Evolutionary conservation across 2,329 filamentous ascomycete genomes (phyloP).

Genomic region (Peltaster fructicola): DNA sequence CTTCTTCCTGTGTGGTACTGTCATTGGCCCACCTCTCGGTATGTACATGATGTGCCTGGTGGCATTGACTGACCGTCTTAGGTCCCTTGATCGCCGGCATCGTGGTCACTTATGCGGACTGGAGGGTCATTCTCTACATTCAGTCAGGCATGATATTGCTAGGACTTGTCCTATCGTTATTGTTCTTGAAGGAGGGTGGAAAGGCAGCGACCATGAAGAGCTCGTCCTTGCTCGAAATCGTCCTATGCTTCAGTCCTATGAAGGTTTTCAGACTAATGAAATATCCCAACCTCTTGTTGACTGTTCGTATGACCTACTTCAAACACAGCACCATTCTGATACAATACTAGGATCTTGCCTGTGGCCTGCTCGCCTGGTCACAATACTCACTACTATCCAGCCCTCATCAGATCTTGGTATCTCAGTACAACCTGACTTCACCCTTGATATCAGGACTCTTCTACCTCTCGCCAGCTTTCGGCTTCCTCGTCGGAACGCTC

Average conservation of each 20-base stretch:
- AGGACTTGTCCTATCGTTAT: slow-evolving; percentile 39
- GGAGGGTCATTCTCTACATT: slow-evolving; percentile 62
- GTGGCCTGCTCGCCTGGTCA: slow-evolving; percentile 50
- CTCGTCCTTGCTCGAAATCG: slow-evolving; percentile 29
- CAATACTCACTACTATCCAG: slow-evolving; percentile 48
- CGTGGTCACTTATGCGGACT: slow-evolving; percentile 53
- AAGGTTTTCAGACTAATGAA: slow-evolving; percentile 42
- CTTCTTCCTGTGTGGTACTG: slow-evolving; percentile 48
- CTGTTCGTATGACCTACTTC: neutral
- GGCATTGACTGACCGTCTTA: too few species aligned
- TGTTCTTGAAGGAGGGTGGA: slow-evolving; percentile 43
- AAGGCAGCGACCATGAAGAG: slow-evolving; percentile 16
- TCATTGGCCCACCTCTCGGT: slow-evolving; percentile 52
- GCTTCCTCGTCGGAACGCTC: slow-evolving; percentile 49
- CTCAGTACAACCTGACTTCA: slow-evolving; percentile 46
- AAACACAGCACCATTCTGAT: neutral
- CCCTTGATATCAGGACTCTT: slow-evolving; percentile 51
- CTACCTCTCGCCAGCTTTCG: slow-evolving; percentile 51
- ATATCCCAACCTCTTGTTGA: slow-evolving; percentile 50
- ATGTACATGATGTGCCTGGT: too few species aligned
- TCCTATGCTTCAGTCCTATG: slow-evolving; percentile 50
- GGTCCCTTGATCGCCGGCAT: slow-evolving; percentile 54
- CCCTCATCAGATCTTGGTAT: slow-evolving; percentile 54
- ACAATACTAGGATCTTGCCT: too few species aligned
- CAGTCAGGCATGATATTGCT: slow-evolving; percentile 46